Evolutionary conservation across 768 basidiomycete genomes (phyloP).

Genomic region (Royoungia palumana): DNA sequence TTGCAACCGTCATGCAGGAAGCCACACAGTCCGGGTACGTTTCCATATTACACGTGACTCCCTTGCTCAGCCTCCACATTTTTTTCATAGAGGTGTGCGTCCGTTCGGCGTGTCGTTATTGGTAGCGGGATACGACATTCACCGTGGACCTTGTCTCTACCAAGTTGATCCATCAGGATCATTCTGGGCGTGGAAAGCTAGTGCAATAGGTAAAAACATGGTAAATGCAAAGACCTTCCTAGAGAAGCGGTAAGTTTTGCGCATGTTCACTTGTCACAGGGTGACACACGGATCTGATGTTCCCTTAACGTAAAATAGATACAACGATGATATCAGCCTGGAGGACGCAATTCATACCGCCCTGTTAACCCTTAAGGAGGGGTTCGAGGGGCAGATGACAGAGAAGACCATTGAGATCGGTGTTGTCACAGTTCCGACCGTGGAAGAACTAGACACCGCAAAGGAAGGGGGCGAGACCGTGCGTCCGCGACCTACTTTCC

Average conservation of each 20-base stretch:
- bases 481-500: slow-evolving; percentile 82
- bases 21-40: slow-evolving; percentile 95
- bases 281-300: slow-evolving; percentile 13
- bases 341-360: slow-evolving; percentile 99
- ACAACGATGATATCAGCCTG: slow-evolving; percentile 97
- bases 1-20: slow-evolving; percentile 98
- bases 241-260: slow-evolving; percentile 81
- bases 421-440: slow-evolving; percentile 85
- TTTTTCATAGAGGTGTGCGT: slow-evolving; percentile 80
- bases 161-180: slow-evolving; percentile 99
- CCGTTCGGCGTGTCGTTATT: slow-evolving; percentile 98
- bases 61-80: slow-evolving; percentile 31
- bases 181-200: slow-evolving; percentile 99
- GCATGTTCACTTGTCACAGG: slow-evolving; percentile 23
- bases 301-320: slow-evolving; percentile 56
- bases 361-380: slow-evolving; percentile 94
- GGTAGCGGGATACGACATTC: slow-evolving; percentile 94
- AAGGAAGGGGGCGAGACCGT: slow-evolving; percentile 67
- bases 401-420: slow-evolving; percentile 99
- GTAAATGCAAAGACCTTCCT: slow-evolving; percentile 99
- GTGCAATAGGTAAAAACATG: slow-evolving; percentile 99
- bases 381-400: slow-evolving; percentile 99
- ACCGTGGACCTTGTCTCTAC: slow-evolving; percentile 94
- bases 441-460: slow-evolving; percentile 53
- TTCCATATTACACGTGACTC: slow-evolving; percentile 18